Percentiles rank a stretch among this genome's conserved stretches.
Conservation (phyloP, 495 filamentous ascomycete species). For the Neurospora sp. region DNA sequence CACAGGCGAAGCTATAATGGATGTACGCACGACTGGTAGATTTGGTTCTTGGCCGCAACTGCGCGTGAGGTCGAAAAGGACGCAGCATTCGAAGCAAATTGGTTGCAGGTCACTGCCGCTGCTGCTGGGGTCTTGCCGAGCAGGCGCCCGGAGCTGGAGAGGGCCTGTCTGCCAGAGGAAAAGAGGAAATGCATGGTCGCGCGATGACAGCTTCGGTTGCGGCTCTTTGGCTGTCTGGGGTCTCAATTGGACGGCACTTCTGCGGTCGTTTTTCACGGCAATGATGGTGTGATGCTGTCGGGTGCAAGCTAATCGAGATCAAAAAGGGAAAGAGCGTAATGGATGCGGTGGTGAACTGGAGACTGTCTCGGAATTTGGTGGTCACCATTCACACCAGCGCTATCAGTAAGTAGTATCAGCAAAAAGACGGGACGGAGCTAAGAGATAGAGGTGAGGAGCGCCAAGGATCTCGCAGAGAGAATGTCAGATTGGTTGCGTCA, state of each 20-base stretch:
- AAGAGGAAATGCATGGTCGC: neutral
- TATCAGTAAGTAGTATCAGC: neutral
- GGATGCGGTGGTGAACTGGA: neutral
- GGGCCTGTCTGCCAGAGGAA: neutral
- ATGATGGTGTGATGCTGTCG: neutral
- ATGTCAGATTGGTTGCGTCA: neutral
- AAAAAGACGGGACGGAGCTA: neutral
- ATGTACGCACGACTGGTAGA: constrained; percentile 34
- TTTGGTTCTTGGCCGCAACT: constrained; percentile 28
- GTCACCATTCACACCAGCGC: neutral
- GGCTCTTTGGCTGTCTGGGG: neutral
- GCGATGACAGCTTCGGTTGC: neutral
- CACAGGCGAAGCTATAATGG: neutral
- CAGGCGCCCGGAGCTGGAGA: neutral
- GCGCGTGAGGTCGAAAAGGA: constrained; percentile 22
- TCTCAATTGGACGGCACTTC: neutral
- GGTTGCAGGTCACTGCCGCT: neutral
- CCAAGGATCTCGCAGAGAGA: neutral
- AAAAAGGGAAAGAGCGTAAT: neutral
- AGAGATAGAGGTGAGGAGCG: neutral
- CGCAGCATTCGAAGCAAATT: constrained; percentile 1
- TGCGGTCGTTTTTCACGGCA: neutral
- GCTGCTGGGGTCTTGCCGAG: neutral
- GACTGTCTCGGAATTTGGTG: neutral
- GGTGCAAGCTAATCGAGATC: neutral